phyloP scores from a whole-genome alignment of 2,329 filamentous ascomycete species.

The Fusarium subglutinans region DNA sequence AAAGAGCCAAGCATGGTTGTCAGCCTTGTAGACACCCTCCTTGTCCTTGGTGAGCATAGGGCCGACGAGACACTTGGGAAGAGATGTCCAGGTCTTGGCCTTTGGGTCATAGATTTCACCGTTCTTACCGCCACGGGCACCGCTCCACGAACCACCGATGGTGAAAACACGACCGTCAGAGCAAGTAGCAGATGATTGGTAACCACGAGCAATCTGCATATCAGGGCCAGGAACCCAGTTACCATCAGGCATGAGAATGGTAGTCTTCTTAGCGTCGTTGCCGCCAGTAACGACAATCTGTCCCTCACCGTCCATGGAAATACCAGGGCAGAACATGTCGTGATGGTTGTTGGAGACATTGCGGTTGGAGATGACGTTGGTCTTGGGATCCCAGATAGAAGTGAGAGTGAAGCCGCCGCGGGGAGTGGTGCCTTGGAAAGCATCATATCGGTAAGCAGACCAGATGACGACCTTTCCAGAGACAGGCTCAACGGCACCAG shows the following conservation, averaged over 20 bases:
- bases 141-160: slow-evolving; percentile 35
- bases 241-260: slow-evolving; percentile 52
- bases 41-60: slow-evolving; percentile 57
- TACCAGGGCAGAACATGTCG: slow-evolving; percentile 68
- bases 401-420: slow-evolving; percentile 32
- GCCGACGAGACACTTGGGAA: slow-evolving; percentile 51
- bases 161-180: slow-evolving; percentile 34
- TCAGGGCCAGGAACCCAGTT: slow-evolving; percentile 27
- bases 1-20: slow-evolving; percentile 45
- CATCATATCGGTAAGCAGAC: slow-evolving; percentile 33
- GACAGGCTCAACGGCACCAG: slow-evolving; percentile 31
- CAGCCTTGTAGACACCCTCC: slow-evolving; percentile 54
- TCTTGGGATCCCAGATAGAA: slow-evolving; percentile 30
- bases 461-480: slow-evolving; percentile 30
- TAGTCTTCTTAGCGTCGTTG: slow-evolving; percentile 58
- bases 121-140: slow-evolving; percentile 23
- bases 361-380: slow-evolving; percentile 22
- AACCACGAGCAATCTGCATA: slow-evolving; percentile 30
- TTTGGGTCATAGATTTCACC: slow-evolving; percentile 33
- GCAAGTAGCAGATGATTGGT: slow-evolving; percentile 28
- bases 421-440: slow-evolving; percentile 22
- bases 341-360: slow-evolving; percentile 55
- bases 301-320: slow-evolving; percentile 59
- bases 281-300: slow-evolving; percentile 65
- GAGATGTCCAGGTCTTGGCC: slow-evolving; percentile 17